These are phyloP conservation scores for Mortierella hygrophila DNA, from an alignment of 192 early-diverging fungal genomes.

Conservation along the genomic window DNA sequence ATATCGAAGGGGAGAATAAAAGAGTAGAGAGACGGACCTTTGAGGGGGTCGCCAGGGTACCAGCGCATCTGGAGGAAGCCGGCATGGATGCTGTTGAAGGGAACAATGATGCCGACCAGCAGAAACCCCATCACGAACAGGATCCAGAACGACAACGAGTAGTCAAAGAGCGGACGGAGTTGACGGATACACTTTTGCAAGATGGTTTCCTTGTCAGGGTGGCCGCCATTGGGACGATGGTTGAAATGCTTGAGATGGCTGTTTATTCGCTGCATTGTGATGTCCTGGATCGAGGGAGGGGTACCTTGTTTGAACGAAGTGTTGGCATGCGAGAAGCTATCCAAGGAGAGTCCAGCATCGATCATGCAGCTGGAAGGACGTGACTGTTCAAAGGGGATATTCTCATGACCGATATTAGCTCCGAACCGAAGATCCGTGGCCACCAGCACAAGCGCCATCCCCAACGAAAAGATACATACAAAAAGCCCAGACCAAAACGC, in stretches of 20 bases:
- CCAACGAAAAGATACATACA: slow-evolving; percentile 60
- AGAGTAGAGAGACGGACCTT: slow-evolving; percentile 12
- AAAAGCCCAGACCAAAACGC: slow-evolving; percentile 66
- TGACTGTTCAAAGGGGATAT: not conserved
- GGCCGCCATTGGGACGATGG: not conserved
- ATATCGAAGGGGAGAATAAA: not conserved
- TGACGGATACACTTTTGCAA: not conserved
- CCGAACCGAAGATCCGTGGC: slow-evolving; percentile 18
- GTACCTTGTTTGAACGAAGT: not conserved
- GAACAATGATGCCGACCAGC: slow-evolving; percentile 68
- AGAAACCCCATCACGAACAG: slow-evolving; percentile 58
- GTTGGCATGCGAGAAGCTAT: not conserved
- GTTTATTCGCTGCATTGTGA: not conserved
- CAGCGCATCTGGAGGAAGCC: slow-evolving; percentile 67
- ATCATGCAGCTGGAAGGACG: slow-evolving; percentile 17
- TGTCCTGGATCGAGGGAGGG: slow-evolving; percentile 1
- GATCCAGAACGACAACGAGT: slow-evolving; percentile 64
- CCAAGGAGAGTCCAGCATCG: slow-evolving; percentile 3
- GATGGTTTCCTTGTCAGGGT: not conserved
- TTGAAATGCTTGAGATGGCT: too few relatives aligned
- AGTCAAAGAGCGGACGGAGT: slow-evolving; percentile 15
- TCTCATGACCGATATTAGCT: not conserved
- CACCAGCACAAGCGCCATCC: slow-evolving; percentile 14
- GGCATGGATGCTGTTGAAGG: slow-evolving; percentile 75
- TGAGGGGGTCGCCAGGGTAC: slow-evolving; percentile 62